A percentile compares a stretch with the other conserved stretches of the same genome.
Conservation (phyloP, 176 grass and related monocot genomes). For the Carex parvula region DNA sequence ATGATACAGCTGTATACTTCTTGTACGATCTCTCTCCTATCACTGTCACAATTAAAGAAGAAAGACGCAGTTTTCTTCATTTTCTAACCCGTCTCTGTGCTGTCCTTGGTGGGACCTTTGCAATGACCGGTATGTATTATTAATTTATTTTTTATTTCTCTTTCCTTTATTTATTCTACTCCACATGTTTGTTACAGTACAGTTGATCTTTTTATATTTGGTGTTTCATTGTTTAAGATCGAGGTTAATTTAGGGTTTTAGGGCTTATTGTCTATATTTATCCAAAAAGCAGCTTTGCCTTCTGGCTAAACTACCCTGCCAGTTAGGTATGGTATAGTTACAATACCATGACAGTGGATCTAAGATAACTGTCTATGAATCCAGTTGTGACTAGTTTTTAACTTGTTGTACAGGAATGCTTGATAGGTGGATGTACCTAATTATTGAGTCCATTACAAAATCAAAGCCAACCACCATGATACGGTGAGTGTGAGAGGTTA, state of each 20-base stretch:
- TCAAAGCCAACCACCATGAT: conserved; percentile 63
- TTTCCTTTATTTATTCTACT: not conserved
- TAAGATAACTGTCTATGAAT: not conserved
- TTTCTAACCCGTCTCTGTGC: conserved; percentile 92
- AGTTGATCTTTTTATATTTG: not conserved
- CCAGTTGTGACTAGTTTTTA: not conserved
- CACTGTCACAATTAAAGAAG: conserved; percentile 95
- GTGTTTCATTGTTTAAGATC: conserved; percentile 8
- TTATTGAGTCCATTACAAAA: conserved; percentile 62
- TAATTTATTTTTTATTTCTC: not conserved
- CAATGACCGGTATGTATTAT: conserved; percentile 64
- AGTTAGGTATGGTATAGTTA: not conserved
- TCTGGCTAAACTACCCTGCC: not conserved
- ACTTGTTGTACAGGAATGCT: conserved; percentile 66
- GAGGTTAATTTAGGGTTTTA: not conserved
- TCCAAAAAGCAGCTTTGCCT: not conserved
- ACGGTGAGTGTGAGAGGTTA: conserved; percentile 34
- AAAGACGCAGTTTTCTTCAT: conserved; percentile 90
- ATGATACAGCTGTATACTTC: conserved; percentile 79
- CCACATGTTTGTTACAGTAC: not conserved
- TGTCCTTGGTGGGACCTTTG: conserved; percentile 98
- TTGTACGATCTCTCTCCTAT: conserved; percentile 98
- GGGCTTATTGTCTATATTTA: not conserved
- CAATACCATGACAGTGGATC: not conserved
- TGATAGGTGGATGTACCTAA: conserved; percentile 91